Percentiles rank a stretch among this genome's conserved stretches.
These are phyloP conservation scores for Podila minutissima DNA, from an alignment of 192 early-diverging fungal species.

Conservation along the genomic window DNA sequence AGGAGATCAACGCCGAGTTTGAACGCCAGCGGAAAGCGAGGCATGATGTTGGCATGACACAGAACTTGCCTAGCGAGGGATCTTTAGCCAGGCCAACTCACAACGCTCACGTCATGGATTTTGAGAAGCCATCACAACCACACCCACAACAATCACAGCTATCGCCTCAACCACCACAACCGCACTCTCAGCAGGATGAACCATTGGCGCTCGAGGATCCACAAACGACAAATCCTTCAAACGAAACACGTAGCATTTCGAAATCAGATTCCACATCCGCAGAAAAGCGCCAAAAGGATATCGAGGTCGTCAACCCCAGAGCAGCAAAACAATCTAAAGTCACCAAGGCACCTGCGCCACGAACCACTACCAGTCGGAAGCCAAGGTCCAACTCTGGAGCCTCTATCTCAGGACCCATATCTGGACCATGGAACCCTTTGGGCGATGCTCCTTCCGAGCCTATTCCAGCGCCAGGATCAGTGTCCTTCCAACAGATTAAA, in stretches of 20 bases:
- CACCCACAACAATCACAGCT: not conserved
- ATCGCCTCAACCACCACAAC: not conserved
- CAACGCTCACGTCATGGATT: too few relatives aligned
- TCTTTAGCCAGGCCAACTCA: too few relatives aligned
- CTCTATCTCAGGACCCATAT: constrained; percentile 1
- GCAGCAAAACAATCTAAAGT: constrained; percentile 27
- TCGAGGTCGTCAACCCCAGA: constrained; percentile 6
- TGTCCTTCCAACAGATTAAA: not conserved
- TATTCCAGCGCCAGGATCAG: too few relatives aligned
- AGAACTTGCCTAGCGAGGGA: not conserved
- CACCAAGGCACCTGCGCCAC: not conserved
- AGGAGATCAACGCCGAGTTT: constrained; percentile 46
- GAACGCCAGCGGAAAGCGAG: constrained; percentile 43
- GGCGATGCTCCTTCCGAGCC: too few relatives aligned
- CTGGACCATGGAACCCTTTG: not conserved
- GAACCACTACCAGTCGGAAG: not conserved
- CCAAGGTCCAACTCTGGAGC: not conserved
- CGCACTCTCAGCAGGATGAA: constrained; percentile 1
- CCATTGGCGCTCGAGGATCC: not conserved
- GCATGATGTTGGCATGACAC: not conserved
- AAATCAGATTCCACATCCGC: not conserved
- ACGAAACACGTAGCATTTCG: not conserved
- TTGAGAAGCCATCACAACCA: not conserved
- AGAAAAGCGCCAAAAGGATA: constrained; percentile 26
- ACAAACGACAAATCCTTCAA: not conserved